These are phyloP conservation scores for Annulohypoxylon stygium DNA, from an alignment of 495 filamentous ascomycete species.

Conservation along the genomic window DNA sequence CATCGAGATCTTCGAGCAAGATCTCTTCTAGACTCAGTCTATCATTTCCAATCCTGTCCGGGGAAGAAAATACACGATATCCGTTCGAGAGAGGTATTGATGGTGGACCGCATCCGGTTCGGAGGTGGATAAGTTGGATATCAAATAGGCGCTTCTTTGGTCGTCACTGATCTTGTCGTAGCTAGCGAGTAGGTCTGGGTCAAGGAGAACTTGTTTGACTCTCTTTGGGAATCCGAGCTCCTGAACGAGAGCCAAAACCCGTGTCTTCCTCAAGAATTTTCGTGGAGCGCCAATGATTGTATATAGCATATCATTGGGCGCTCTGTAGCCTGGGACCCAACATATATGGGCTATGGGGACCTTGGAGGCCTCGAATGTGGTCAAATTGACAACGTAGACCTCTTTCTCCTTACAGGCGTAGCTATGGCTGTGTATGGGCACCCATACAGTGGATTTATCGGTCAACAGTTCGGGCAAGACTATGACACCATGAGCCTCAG, in stretches of 20 bases:
- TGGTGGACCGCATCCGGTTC: conserved; percentile 1
- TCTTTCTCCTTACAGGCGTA: conserved; percentile 18
- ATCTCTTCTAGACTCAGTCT: conserved; percentile 30
- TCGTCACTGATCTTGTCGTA: conserved; percentile 23
- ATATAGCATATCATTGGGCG: conserved; percentile 45
- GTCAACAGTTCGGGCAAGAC: conserved; percentile 30
- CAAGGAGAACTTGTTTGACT: conserved; percentile 18
- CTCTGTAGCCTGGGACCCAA: conserved; percentile 50
- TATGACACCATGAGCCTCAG: conserved; percentile 50
- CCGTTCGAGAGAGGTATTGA: neutral
- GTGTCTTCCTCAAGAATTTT: conserved; percentile 1
- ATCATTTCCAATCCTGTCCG: conserved; percentile 15
- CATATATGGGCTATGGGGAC: conserved; percentile 47
- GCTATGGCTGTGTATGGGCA: conserved; percentile 25
- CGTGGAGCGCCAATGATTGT: conserved; percentile 50
- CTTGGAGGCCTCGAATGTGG: conserved; percentile 33
- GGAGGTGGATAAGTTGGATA: conserved; percentile 35
- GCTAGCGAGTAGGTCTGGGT: conserved; percentile 22
- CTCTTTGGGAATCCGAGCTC: conserved; percentile 28
- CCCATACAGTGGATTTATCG: conserved; percentile 39
- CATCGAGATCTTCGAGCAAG: conserved; percentile 22
- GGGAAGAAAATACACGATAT: conserved; percentile 31
- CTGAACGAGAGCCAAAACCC: conserved; percentile 29
- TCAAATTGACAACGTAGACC: conserved; percentile 50
- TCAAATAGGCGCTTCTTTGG: conserved; percentile 38